Conservation (phyloP, 2,329 filamentous ascomycete genomes). For the Pleoardoris graminearum region DNA sequence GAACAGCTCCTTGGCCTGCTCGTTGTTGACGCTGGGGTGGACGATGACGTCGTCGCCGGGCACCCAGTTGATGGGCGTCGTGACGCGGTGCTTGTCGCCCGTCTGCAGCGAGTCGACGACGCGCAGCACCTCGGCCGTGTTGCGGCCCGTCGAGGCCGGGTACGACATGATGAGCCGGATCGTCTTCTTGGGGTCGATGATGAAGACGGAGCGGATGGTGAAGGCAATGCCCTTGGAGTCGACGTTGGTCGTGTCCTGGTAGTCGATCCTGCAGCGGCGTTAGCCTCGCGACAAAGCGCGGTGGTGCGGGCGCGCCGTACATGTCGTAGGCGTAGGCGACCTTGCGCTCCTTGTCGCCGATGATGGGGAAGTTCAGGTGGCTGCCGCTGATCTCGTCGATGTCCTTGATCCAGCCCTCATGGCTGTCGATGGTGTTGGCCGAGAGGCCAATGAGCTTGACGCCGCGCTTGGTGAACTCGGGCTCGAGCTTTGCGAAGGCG, state of each 20-base stretch:
- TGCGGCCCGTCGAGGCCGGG: slow-evolving; percentile 63
- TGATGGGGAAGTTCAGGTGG: slow-evolving; percentile 56
- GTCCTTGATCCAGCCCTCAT: slow-evolving; percentile 58
- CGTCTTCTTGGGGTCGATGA: slow-evolving; percentile 67
- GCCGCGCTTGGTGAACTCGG: slow-evolving; percentile 64
- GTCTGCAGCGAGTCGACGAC: slow-evolving; percentile 58
- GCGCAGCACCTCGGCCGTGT: slow-evolving; percentile 57
- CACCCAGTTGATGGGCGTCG: slow-evolving; percentile 66
- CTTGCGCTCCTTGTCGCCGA: slow-evolving; percentile 57
- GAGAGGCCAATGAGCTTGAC: slow-evolving; percentile 65
- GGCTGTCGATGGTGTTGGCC: slow-evolving; percentile 56
- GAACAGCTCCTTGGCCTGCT: slow-evolving; percentile 62
- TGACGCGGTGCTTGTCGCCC: slow-evolving; percentile 63
- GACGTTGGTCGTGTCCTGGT: slow-evolving; percentile 62
- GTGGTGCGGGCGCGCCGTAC: slow-evolving; percentile 40
- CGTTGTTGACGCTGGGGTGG: slow-evolving; percentile 61
- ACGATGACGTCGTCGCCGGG: slow-evolving; percentile 65
- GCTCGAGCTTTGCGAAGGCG: slow-evolving; percentile 66
- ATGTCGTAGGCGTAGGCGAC: slow-evolving; percentile 58
- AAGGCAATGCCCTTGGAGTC: slow-evolving; percentile 61
- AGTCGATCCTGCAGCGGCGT: slow-evolving; percentile 48
- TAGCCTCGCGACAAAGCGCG: slow-evolving; percentile 17
- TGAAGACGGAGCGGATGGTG: slow-evolving; percentile 67
- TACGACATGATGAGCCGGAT: slow-evolving; percentile 66
- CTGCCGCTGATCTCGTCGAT: slow-evolving; percentile 56